Evolutionary conservation across 2,329 filamentous ascomycete genomes (phyloP).

Genomic region (Sporothrix schenckii): DNA sequence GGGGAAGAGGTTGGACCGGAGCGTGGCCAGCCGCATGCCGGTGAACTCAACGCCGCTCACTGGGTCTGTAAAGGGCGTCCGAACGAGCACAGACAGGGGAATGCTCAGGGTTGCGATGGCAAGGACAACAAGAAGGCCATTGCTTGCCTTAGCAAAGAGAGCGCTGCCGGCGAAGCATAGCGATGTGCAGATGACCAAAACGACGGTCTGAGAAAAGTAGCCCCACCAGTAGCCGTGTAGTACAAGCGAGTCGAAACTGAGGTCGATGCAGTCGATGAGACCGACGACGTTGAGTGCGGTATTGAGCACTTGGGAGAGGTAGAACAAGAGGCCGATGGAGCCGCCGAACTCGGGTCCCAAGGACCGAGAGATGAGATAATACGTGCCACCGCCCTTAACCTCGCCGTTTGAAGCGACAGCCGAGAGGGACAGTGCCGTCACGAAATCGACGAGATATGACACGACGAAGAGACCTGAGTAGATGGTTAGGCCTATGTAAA

Average conservation of each 20-base stretch:
- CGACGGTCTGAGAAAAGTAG: conserved; percentile 73
- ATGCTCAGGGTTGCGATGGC: conserved; percentile 77
- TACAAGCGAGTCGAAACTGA: conserved; percentile 71
- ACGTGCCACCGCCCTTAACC: conserved; percentile 83
- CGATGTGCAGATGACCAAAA: conserved; percentile 70
- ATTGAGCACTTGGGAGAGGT: conserved; percentile 85
- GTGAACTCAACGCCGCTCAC: conserved; percentile 73
- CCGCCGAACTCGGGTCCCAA: conserved; percentile 87
- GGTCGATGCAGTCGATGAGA: conserved; percentile 77
- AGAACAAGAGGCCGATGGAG: conserved; percentile 85
- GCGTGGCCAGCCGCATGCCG: conserved; percentile 69
- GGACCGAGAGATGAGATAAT: conserved; percentile 84
- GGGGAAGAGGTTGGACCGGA: conserved; percentile 74
- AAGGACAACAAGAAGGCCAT: conserved; percentile 71
- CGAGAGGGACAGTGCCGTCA: conserved; percentile 83
- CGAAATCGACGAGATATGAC: conserved; percentile 79
- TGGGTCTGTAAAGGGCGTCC: conserved; percentile 66
- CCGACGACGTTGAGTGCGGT: conserved; percentile 86
- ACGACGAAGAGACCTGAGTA: conserved; percentile 66
- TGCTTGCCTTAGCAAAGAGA: conserved; percentile 79
- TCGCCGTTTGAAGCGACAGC: conserved; percentile 90
- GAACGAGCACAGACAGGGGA: conserved; percentile 72
- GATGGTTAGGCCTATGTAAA: not conserved
- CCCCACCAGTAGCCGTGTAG: conserved; percentile 74
- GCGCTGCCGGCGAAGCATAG: conserved; percentile 80